Base-by-base conservation (phyloP, 306 rosid genomes). In the Trichosanthes cucumerina region DNA sequence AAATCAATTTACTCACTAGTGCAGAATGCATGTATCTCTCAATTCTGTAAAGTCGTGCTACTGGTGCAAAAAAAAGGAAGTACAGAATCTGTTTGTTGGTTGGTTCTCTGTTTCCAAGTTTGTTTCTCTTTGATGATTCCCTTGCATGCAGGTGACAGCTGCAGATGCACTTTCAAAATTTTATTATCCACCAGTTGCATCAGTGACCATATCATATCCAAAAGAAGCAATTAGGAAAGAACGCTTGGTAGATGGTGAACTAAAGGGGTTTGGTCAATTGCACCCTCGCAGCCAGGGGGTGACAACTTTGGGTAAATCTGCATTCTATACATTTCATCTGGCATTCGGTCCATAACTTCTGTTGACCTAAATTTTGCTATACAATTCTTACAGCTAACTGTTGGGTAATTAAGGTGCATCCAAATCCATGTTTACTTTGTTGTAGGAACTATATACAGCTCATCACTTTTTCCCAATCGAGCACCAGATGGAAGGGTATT, bases 211-310 rank as follows among this genome's bases (percentile, higher is more conserved):
- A 79, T 92, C 99, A 83, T 95, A 95, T 86, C 97, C 99, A 62
- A 95, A 89, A 87, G 99, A 90, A 84, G 97, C 97, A 82, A 92
- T 95, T 79, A 85, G 93, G 75, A 82, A 83, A 47, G 99, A 95
- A 72, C 86, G 97, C 88, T 80, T 95, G 79, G 86, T 91, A 60
- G 93, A 90, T 79, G 96, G 97, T 57, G 92, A 92, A 74, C 81
- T 95, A 71, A 92, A 89, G 85, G 99, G 99, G 62, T 95, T 95
- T 77, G 97, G 99, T 74, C 99, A 95, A 84, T 85, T 95, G 87
- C 97, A 92, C 82, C 99, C 99, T 31, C 99, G 99, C 60, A 88
- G 90, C 88, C 97, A 95, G 83, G 97, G 99, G 83, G 92, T 95
- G 82, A 92, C 93, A 85, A 95, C 97, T 69, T 88, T 95, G 89